These are phyloP conservation scores for Apiospora malaysiana DNA, from an alignment of 2,329 filamentous ascomycete genomes.

Conservation along the genomic window DNA sequence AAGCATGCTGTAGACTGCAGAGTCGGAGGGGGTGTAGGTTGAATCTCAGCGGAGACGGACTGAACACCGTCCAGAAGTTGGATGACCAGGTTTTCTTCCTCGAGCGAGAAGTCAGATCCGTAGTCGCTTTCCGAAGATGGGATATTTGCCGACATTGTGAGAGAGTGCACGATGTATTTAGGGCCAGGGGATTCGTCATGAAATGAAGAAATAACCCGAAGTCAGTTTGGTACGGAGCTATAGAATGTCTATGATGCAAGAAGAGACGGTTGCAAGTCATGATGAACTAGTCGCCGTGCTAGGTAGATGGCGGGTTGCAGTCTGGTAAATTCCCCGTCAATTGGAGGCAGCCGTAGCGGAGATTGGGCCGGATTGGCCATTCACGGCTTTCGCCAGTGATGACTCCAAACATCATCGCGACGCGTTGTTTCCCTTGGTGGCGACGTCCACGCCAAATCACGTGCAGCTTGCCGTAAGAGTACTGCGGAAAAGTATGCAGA, in stretches of 20 bases:
- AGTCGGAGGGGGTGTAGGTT: too few species aligned
- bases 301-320: too few species aligned
- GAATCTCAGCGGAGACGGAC: background rate
- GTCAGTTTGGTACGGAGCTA: background rate
- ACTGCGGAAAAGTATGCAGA: too few species aligned
- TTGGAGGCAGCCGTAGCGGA: slow-evolving; percentile 4
- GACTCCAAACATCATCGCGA: background rate
- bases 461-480: background rate
- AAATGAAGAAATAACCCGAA: background rate
- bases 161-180: background rate
- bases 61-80: slow-evolving; percentile 32
- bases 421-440: background rate
- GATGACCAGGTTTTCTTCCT: slow-evolving; percentile 38
- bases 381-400: background rate
- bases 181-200: too few species aligned
- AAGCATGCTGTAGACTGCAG: background rate
- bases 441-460: background rate
- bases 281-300: background rate
- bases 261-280: slow-evolving; percentile 2
- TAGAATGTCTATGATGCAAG: slow-evolving; percentile 9
- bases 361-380: background rate
- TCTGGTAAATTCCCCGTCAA: background rate
- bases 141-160: slow-evolving; percentile 21
- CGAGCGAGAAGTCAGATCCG: slow-evolving; percentile 41
- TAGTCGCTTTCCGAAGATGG: slow-evolving; percentile 36